These are phyloP conservation scores for Globisporangium parvum DNA, from an alignment of 352 stramenopile genomes.

Conservation along the genomic window DNA sequence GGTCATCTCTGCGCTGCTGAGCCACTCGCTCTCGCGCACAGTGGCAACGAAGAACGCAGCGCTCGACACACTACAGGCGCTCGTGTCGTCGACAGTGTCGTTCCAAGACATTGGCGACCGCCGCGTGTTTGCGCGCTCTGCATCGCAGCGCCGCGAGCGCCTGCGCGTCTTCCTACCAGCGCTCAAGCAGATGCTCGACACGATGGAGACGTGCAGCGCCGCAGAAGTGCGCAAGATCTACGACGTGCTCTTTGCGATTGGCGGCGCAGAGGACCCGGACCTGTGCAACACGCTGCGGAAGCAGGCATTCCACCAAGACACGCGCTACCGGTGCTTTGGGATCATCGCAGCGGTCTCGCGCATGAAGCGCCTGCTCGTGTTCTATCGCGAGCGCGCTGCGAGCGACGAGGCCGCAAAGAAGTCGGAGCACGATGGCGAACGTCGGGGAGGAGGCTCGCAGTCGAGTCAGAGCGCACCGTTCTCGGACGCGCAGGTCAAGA, in stretches of 20 bases:
- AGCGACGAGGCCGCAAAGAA: neutral
- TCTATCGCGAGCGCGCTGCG: constrained; percentile 18
- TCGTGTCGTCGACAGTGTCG: constrained; percentile 23
- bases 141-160: constrained; percentile 18
- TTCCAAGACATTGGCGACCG: constrained; percentile 9
- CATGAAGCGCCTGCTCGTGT: constrained; percentile 24
- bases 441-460: neutral
- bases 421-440: constrained; percentile 1
- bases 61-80: constrained; percentile 26
- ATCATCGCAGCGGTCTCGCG: constrained; percentile 41
- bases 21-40: constrained; percentile 25
- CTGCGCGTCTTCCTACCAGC: constrained; percentile 30
- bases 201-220: constrained; percentile 29
- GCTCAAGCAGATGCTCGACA: constrained; percentile 55
- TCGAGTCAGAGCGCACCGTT: neutral
- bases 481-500: constrained; percentile 8
- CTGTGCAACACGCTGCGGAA: constrained; percentile 49
- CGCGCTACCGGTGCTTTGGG: constrained; percentile 37
- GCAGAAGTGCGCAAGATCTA: constrained; percentile 45
- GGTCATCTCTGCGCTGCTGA: constrained; percentile 33
- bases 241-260: constrained; percentile 43
- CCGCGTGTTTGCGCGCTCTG: constrained; percentile 1
- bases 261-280: constrained; percentile 38
- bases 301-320: constrained; percentile 48
- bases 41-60: constrained; percentile 23